phyloP scores from a whole-genome alignment of 163 green algal genomes.

The Prototheca cutis region DNA sequence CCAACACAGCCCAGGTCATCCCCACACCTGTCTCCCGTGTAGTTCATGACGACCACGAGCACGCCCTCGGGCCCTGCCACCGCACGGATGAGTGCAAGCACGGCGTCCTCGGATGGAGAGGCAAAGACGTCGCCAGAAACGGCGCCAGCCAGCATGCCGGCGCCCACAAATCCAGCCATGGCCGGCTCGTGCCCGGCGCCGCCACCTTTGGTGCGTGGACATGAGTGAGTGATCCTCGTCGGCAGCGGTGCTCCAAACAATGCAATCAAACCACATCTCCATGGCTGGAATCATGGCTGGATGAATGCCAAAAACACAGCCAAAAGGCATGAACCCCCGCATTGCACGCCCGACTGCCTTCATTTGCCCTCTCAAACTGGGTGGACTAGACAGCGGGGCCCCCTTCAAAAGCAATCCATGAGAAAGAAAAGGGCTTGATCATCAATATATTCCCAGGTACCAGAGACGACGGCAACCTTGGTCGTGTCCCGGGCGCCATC shows the following conservation, averaged over 20 bases:
- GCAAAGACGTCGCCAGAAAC: conserved; percentile 87
- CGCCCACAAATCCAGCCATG: conserved; percentile 69
- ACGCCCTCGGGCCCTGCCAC: conserved; percentile 49
- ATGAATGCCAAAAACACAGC: too few relatives aligned
- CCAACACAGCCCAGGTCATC: background rate
- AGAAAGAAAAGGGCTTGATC: too few relatives aligned
- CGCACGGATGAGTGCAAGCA: conserved; percentile 66
- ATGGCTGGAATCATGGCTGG: too few relatives aligned
- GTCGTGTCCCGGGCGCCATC: conserved; percentile 10
- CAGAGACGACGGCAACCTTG: conserved; percentile 40
- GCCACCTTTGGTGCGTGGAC: conserved; percentile 44
- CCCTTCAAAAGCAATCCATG: too few relatives aligned
- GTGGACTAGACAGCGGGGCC: too few relatives aligned
- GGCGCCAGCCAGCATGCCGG: conserved; percentile 76
- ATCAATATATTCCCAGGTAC: too few relatives aligned
- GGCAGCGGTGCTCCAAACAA: too few relatives aligned
- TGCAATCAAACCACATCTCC: too few relatives aligned
- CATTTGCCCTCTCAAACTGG: too few relatives aligned
- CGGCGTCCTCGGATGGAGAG: conserved; percentile 60
- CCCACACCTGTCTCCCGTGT: conserved; percentile 56
- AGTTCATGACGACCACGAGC: conserved; percentile 76
- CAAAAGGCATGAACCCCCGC: too few relatives aligned
- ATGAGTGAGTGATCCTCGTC: too few relatives aligned
- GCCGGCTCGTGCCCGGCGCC: conserved; percentile 75
- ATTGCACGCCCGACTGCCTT: too few relatives aligned